Percentiles rank a stretch among this genome's conserved stretches.
phyloP scores from a whole-genome alignment of 2,329 filamentous ascomycete species.

The Shiraia sp. region DNA sequence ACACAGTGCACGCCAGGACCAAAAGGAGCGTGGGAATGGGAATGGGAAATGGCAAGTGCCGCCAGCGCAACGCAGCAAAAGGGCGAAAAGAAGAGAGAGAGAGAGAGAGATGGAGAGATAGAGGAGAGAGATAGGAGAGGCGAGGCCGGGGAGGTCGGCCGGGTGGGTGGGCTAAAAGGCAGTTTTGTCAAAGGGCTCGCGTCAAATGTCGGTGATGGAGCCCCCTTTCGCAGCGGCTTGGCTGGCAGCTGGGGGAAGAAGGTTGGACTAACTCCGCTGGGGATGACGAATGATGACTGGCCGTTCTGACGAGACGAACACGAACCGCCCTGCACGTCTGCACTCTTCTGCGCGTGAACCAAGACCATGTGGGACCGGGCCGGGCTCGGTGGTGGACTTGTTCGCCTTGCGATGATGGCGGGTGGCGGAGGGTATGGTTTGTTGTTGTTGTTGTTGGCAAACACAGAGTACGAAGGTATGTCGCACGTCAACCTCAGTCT shows the following conservation, averaged over 20 bases:
- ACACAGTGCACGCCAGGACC: conserved; percentile 5
- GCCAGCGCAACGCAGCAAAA: conserved; percentile 17
- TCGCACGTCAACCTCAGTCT: no score
- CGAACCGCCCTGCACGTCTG: background rate
- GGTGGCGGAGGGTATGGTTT: no score
- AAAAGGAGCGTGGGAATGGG: conserved; percentile 19
- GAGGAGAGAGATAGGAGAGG: no score
- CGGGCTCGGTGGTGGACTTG: no score
- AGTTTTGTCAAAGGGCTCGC: conserved; percentile 13
- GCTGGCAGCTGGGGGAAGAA: conserved; percentile 19
- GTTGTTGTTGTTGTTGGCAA: no score
- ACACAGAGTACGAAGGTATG: no score
- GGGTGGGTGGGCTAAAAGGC: no score
- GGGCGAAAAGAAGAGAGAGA: conserved; percentile 4
- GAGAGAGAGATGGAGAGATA: no score
- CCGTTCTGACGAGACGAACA: background rate
- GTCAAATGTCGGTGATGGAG: conserved; percentile 30
- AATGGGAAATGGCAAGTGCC: conserved; percentile 30
- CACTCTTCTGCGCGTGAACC: no score
- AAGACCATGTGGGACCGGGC: no score
- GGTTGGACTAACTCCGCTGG: conserved; percentile 24
- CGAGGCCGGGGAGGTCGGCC: no score
- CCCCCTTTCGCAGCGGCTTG: conserved; percentile 32
- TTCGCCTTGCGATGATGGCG: no score
- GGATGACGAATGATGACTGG: conserved; percentile 9